Base-by-base conservation (phyloP, 108 stramenopile species). In the Fragilaria radians region DNA sequence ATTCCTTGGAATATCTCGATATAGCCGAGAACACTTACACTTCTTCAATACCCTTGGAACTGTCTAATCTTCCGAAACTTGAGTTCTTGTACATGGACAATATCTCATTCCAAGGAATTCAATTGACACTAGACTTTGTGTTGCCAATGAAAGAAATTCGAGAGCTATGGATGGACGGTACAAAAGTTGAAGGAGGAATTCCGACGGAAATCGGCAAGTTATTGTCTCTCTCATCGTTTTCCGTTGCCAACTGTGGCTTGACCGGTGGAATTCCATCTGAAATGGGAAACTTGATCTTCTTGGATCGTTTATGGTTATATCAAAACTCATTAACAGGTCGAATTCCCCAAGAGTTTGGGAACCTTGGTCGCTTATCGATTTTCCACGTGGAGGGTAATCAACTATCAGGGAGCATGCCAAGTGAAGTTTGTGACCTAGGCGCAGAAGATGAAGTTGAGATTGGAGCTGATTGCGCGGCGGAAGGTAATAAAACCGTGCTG, bases 321-420 rank as follows among this genome's bases (percentile, higher is more conserved):
- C 59, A 64, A 21, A 67, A 59, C 27, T 28, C 7, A 17, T n/a
- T 52, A 7, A 52, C 50, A 9, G 50, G 24, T 9, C 7, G 9
- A 24, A 52, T 52, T 25, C 50, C 50, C 7, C 9, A 7, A 9
- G 50, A 52, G 50, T n/a, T 52, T 42, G 36, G 36, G 14, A 42
- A 42, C 14, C 36, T 42, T 7, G 36, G 36, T 14, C 36, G 36
- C 7, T 42, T 42, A 42, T 14, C 7, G 14, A 14, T 11, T 7
- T 42, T 42, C 14, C 14, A 11, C 14, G 14, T 14, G 7, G 72
- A 77, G 29, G 54, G 55, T 28, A 74, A 80, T 23, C 25, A 58
- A 19, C 54, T 84, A 11, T 61, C 58, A 11, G 82, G 82, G 17
- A 67, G 68, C 1, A 78, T 84, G 73, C 82, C 82, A 1, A 32